Conservation (phyloP, 2,329 filamentous ascomycete genomes). For the Arthrinium phaeospermum region DNA sequence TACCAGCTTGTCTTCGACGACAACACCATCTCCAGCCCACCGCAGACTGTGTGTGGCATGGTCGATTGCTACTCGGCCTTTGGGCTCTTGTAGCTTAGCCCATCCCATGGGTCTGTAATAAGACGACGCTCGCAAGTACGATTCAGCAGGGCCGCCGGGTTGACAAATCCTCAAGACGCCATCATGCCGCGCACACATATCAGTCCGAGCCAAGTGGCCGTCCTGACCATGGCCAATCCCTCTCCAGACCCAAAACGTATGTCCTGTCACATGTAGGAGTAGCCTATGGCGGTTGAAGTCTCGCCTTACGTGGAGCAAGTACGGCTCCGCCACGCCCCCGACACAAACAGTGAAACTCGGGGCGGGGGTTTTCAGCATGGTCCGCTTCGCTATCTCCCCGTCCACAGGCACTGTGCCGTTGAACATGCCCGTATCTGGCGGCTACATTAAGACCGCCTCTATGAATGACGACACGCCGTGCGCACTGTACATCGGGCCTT, state of each 20-base stretch:
- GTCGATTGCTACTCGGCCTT: no score
- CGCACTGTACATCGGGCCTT: constrained; percentile 33
- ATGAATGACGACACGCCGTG: constrained; percentile 27
- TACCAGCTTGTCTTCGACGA: constrained; percentile 30
- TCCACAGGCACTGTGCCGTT: constrained; percentile 16
- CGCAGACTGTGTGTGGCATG: constrained; percentile 26
- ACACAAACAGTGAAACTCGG: constrained; percentile 15
- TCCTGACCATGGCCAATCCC: constrained; percentile 35
- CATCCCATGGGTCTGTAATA: constrained; percentile 34
- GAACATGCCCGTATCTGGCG: constrained; percentile 32
- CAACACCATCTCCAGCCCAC: constrained; percentile 27
- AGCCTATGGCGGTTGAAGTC: constrained; percentile 31
- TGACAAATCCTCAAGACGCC: constrained; percentile 41
- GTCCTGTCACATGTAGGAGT: constrained; percentile 32
- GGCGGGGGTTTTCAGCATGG: neutral
- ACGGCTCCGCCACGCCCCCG: constrained; percentile 31
- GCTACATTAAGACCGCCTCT: constrained; percentile 30
- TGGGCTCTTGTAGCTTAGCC: no score
- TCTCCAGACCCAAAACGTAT: constrained; percentile 30
- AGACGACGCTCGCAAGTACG: constrained; percentile 35
- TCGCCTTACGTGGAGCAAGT: constrained; percentile 27
- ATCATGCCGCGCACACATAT: constrained; percentile 31
- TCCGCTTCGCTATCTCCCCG: neutral
- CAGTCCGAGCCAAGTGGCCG: constrained; percentile 33
- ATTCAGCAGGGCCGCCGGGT: constrained; percentile 43